Evolutionary conservation across 23 red algal species (phyloP), one percentile per base, ranked within the genome.

Genomic region (Cyanidiococcus yangmingshanensis): DNA sequence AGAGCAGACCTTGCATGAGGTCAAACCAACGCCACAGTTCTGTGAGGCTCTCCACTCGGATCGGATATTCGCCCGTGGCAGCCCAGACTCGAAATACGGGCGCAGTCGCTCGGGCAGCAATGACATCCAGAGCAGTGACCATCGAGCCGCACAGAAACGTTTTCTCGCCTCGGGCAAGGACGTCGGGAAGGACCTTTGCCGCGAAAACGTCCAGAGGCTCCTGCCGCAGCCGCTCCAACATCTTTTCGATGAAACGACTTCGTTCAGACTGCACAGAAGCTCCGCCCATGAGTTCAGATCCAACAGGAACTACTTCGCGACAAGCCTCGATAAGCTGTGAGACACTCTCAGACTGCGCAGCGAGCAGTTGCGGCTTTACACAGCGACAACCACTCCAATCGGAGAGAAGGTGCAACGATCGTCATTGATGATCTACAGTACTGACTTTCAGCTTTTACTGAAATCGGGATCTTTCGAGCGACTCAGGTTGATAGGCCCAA

Each of bases 21-120:
- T 81, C 78, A 81, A 81, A 81, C 78, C 78, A 81, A 12, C 78
- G 39, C 51, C 40, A 81, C 39, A 58, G 3, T 39, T 81, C 41
- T 25, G 7, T 7, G n/a, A 32, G n/a, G 32, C 32, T 35, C 16
- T 7, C 27, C 21, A 12, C 32, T 29, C 12, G n/a, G 16, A 29
- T 29, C 7, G n/a, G 12, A 7, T 35, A 12, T 15, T 15, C 12
- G 21, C 45, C 45, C 7, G 7, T 21, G 7, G 7, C 21, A 15
- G 21, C 45, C 45, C 45, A 54, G 21, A 21, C 21, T 71, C 27
- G 12, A 25, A 71, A 32, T 3, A 71, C 63, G 3, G 21, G n/a
- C 27, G 63, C 32, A 35, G 32, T 71, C 27, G 63, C 63, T 35
- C 63, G 63, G 27, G 63, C 63, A 7, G 32, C n/a, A 7, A 30